These are phyloP conservation scores for Glaciozyma martinii DNA, from an alignment of 768 basidiomycete genomes.

Conservation along the genomic window DNA sequence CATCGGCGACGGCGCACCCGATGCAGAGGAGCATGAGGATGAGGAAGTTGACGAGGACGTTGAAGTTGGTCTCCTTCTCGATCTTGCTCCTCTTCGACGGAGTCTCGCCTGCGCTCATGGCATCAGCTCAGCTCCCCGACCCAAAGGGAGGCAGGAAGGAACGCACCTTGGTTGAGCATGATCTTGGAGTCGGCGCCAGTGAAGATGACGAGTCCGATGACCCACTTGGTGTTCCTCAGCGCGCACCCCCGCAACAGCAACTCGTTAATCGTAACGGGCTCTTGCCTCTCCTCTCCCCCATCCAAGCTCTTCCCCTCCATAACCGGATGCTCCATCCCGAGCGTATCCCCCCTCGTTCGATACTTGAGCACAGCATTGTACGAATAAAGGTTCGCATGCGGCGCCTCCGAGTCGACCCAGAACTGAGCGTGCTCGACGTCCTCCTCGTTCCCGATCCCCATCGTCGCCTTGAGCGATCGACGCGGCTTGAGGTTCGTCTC, in stretches of 20 bases:
- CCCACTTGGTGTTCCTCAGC: conserved; percentile 89
- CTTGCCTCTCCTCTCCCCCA: conserved; percentile 36
- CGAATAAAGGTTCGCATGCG: conserved; percentile 83
- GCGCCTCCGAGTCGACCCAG: conserved; percentile 82
- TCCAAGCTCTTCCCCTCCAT: conserved; percentile 9
- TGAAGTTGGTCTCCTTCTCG: conserved; percentile 96
- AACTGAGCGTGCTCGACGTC: conserved; percentile 82
- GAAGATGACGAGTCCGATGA: conserved; percentile 82
- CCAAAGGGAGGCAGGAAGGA: background rate
- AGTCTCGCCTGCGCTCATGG: conserved; percentile 53
- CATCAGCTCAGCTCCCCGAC: conserved; percentile 48
- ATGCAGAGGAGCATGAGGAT: conserved; percentile 69
- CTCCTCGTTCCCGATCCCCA: conserved; percentile 68
- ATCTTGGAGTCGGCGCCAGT: conserved; percentile 75
- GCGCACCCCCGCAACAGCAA: conserved; percentile 84
- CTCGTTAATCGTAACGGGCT: conserved; percentile 72
- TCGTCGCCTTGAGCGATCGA: conserved; percentile 63
- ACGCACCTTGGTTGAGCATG: conserved; percentile 40
- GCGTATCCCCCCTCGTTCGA: conserved; percentile 49
- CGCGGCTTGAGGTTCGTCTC: conserved; percentile 94
- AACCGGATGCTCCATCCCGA: conserved; percentile 38
- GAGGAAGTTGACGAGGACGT: conserved; percentile 86
- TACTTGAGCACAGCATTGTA: conserved; percentile 81
- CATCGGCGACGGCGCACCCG: conserved; percentile 64
- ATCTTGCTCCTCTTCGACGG: conserved; percentile 97